Conservation (phyloP, 2,329 filamentous ascomycete genomes). For the Ophiostoma sp. region DNA sequence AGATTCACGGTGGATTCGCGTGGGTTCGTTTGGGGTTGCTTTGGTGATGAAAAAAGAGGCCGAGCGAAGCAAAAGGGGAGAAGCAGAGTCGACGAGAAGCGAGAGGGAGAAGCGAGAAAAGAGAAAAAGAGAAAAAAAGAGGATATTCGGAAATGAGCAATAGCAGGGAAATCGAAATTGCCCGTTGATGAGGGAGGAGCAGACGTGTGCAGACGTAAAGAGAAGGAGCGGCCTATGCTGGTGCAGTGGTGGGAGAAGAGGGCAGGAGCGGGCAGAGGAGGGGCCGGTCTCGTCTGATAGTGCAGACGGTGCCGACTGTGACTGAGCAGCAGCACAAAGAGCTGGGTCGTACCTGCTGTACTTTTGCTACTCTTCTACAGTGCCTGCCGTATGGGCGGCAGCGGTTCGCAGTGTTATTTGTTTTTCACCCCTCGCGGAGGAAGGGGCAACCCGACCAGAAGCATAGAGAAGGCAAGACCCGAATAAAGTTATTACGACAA, state of each 20-base stretch:
- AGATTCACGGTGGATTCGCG: conserved; percentile 14
- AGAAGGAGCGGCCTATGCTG: background rate
- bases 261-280: conserved; percentile 6
- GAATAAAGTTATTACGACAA: background rate
- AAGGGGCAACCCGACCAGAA: background rate
- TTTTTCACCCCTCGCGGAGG: conserved; percentile 4
- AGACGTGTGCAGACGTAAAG: conserved; percentile 6
- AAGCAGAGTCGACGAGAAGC: background rate
- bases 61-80: background rate
- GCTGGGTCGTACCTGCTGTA: too few species aligned
- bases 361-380: too few species aligned
- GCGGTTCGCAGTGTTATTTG: background rate
- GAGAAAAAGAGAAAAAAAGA: conserved; percentile 19
- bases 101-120: conserved; percentile 9
- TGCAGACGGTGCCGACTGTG: background rate
- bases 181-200: background rate
- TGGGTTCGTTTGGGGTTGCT: conserved; percentile 21
- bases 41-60: conserved; percentile 22
- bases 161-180: conserved; percentile 14
- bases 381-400: too few species aligned
- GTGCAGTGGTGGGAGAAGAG: background rate
- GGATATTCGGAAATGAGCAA: conserved; percentile 20
- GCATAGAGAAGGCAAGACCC: background rate
- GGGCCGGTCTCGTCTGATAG: background rate
- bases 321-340: background rate